These are phyloP conservation scores for Coniochaeta prunicola DNA, from an alignment of 2,329 filamentous ascomycete species.

Conservation along the genomic window DNA sequence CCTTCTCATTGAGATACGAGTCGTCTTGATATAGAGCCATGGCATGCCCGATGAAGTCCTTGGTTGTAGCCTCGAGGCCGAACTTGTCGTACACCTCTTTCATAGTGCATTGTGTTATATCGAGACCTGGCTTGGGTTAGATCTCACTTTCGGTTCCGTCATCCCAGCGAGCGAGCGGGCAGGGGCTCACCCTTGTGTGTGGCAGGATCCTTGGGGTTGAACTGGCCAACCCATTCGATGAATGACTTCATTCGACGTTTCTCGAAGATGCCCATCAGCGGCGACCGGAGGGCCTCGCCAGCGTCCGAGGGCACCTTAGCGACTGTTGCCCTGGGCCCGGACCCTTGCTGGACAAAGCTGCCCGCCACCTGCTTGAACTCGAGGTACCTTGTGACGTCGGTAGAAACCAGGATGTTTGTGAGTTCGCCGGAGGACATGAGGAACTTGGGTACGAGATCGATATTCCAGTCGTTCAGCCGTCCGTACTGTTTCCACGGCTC, in stretches of 20 bases:
- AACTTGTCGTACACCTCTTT: conserved; percentile 99
- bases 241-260: conserved; percentile 96
- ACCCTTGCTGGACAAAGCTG: conserved; percentile 90
- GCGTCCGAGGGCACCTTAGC: conserved; percentile 96
- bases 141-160: not conserved
- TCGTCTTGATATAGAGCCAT: conserved; percentile 96
- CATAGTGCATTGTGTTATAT: conserved; percentile 76
- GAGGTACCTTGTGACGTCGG: conserved; percentile 81
- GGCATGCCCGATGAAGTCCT: conserved; percentile 94
- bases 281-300: conserved; percentile 80
- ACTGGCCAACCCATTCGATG: conserved; percentile 88
- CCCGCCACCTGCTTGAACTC: conserved; percentile 94
- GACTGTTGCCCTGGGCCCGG: conserved; percentile 76
- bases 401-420: conserved; percentile 96
- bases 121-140: conserved; percentile 52
- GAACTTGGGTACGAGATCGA: conserved; percentile 96
- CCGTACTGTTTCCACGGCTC: conserved; percentile 99
- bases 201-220: conserved; percentile 71
- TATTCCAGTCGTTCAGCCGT: conserved; percentile 97
- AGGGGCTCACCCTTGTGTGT: conserved; percentile 73
- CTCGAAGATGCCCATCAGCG: conserved; percentile 95
- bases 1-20: conserved; percentile 68
- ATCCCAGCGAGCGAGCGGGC: not conserved
- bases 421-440: conserved; percentile 98
- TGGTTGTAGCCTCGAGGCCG: conserved; percentile 78